Evolutionary conservation across 2,329 filamentous ascomycete species (phyloP), one percentile per base, ranked within the genome.

Genomic region (Periconia digitata): DNA sequence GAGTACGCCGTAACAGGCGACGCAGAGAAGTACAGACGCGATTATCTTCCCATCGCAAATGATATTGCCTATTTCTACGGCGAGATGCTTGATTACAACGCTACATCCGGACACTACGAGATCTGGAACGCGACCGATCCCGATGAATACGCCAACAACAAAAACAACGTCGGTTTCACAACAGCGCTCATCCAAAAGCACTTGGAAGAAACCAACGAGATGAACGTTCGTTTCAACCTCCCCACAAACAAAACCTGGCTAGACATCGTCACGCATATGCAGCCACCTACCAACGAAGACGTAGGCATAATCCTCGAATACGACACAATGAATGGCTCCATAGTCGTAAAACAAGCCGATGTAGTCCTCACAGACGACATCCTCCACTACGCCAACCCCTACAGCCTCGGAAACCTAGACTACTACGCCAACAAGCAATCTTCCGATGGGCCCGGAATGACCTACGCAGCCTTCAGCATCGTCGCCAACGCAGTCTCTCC

Each of bases 361-460:
- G 80, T 89, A 13, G 82, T 88, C 21, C 70, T 89, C 27, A 77
- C 85, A 38, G 85, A 84, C 6, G 87, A 84, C 59, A 81, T 86
- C 2, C 66, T 88, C 2, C 79, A 81, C 46, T 87, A 82, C 54
- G 77, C 78, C 4, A 75, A 81, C 41, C 79, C 82, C 37, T 76
- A 80, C 55, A 78, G 77, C 13, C 65, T 81, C 40, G 76, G 73
- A 23, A 82, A 88, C 54, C 69, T 88, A 17, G 83, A 87, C 56
- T 89, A 87, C 60, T 88, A 89, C 59, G 85, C 86, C 4, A 81
- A 81, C 38, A 85, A 84, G 46, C 85, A 89, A 67, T 86, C 84
- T 1, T 72, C 79, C 1, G 79, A 87, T 55, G 86, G 86, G 0
- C 86, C 86, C 1, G 86, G 82, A 3, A 89, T 89, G 86, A 89